Evolutionary conservation across 305 asterid species (phyloP).

Genomic region (Ilex paraguariensis): DNA sequence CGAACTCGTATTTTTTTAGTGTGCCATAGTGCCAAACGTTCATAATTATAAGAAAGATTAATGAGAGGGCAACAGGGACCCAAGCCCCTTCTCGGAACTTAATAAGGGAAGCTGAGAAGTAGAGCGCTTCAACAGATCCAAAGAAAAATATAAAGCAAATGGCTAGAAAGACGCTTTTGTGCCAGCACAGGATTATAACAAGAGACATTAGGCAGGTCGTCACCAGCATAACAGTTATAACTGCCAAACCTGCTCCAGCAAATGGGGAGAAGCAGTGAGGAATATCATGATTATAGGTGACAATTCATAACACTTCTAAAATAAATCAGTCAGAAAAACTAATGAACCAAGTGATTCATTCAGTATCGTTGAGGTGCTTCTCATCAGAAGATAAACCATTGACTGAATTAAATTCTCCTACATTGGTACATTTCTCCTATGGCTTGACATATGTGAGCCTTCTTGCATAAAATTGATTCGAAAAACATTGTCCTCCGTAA

Average conservation of each 20-base stretch:
- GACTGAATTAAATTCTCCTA: too few species aligned
- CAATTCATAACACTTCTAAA: too few species aligned
- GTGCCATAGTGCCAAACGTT: slow-evolving; percentile 66
- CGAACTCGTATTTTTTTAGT: slow-evolving; percentile 50
- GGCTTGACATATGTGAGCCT: too few species aligned
- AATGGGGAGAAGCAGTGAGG: background rate
- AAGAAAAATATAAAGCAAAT: slow-evolving; percentile 42
- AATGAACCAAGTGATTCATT: too few species aligned
- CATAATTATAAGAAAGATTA: slow-evolving; percentile 50
- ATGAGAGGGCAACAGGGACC: slow-evolving; percentile 54
- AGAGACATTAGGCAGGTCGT: slow-evolving; percentile 74
- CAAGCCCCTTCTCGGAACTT: slow-evolving; percentile 69
- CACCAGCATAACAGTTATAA: slow-evolving; percentile 64
- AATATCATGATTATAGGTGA: too few species aligned
- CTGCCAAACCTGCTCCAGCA: slow-evolving; percentile 48
- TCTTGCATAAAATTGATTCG: too few species aligned
- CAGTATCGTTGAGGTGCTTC: too few species aligned
- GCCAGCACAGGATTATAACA: slow-evolving; percentile 68
- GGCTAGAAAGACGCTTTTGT: slow-evolving; percentile 32
- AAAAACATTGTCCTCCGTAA: too few species aligned
- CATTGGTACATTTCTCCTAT: too few species aligned
- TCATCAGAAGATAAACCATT: too few species aligned
- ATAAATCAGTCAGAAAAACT: too few species aligned
- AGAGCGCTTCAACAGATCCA: slow-evolving; percentile 55
- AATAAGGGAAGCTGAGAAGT: slow-evolving; percentile 54